Evolutionary conservation across 2,329 filamentous ascomycete species (phyloP), one percentile per base, ranked within the genome.

Genomic region (Sporothrix humicola): DNA sequence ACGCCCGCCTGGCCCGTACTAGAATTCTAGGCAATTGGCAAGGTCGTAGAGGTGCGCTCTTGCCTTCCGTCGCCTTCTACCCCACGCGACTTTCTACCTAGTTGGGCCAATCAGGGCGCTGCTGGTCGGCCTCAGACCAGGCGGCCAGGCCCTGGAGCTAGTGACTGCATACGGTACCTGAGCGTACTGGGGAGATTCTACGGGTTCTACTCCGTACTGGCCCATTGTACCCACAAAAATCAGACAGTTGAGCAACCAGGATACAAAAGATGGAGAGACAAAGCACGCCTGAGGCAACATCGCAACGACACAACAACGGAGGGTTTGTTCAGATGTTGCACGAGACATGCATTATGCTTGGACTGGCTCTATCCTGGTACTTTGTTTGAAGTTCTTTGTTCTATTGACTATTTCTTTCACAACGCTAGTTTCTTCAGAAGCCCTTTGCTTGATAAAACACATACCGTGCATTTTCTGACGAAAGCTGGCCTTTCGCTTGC

Each of bases 61-160:
- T 69, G 66, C 48, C 66, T 75, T 75, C 74, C 70, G 74, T 74
- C 56, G 74, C 69, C 73, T 75, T 75, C 73, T 75, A 75, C 74
- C 74, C 74, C 74, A 75, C 74, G 69, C 71, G 73, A 70, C 73
- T 71, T n/a, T 63, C 61, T 46, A 52, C 48, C 65, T 20, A n/a
- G 13, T 71, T 66, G 59, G 70, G 73, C 75, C 75, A 76, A 76
- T 76, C 74, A 76, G 68, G 10, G n/a, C 26, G 23, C 8, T 17
- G 37, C 37, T 50, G 9, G 52, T 44, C 13, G 1, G 69, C 26
- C 63, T 20, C 61, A 48, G 61, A 46, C 42, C n/a, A 46, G 13
- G 44, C 37, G 37, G 42, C 65, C 65, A 68, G 65, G 46, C 26
- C 44, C 61, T 72, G 37, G 44, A 48, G 69, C 56, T 52, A 48